phyloP scores from a whole-genome alignment of 345 rosid species.

The Laguncularia racemosa region DNA sequence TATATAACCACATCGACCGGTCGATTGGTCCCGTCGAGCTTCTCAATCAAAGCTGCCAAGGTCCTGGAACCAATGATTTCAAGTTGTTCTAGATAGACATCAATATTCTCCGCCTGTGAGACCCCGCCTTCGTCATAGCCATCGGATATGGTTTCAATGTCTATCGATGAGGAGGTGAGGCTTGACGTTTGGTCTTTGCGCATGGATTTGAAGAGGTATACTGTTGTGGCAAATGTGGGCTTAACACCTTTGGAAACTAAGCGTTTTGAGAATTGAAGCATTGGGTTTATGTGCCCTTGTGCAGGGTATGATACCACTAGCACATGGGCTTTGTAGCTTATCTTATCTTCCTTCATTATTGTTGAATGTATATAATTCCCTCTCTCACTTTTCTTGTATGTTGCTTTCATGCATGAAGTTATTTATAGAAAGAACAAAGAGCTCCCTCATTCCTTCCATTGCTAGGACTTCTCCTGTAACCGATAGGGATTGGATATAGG shows the following conservation, averaged over 20 bases:
- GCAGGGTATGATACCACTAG: not conserved
- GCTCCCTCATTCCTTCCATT: too few species aligned
- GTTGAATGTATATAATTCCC: too few species aligned
- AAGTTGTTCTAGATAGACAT: not conserved
- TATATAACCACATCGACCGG: constrained; percentile 18
- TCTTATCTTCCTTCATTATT: not conserved
- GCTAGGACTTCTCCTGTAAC: too few species aligned
- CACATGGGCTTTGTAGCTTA: not conserved
- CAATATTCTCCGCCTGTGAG: constrained; percentile 5
- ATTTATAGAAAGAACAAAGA: too few species aligned
- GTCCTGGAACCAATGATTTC: constrained; percentile 16
- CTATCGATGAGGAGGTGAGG: not conserved
- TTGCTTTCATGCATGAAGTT: too few species aligned
- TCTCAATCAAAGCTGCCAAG: constrained; percentile 15
- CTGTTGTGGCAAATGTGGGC: not conserved
- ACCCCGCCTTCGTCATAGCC: constrained; percentile 27
- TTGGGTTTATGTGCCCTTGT: not conserved
- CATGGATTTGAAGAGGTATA: constrained; percentile 7
- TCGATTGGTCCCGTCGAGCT: constrained; percentile 4
- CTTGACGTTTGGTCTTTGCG: constrained; percentile 1
- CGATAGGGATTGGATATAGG: too few species aligned
- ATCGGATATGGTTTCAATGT: constrained; percentile 30
- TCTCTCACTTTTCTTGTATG: too few species aligned
- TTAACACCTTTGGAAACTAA: not conserved
- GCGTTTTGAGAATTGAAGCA: not conserved